Percentiles rank a stretch among this genome's conserved stretches.
Evolutionary conservation across 495 filamentous ascomycete genomes (phyloP).

Genomic region (Peziza echinospora): DNA sequence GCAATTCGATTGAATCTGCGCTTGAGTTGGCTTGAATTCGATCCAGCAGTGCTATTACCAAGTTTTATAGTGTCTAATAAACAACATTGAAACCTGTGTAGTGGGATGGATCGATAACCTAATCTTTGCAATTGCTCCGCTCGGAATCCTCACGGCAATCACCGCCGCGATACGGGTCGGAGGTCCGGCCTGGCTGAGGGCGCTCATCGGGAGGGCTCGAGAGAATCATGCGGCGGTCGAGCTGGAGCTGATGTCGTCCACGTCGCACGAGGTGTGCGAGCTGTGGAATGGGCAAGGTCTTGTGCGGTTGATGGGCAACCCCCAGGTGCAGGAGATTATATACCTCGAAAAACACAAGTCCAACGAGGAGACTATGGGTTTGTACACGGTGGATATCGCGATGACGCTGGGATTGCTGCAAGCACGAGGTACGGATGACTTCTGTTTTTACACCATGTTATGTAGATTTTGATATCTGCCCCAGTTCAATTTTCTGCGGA

Average conservation of each 20-base stretch:
- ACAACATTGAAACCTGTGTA: neutral
- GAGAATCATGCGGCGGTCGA: conserved; percentile 16
- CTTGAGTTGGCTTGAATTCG: too few relatives aligned
- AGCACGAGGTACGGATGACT: neutral
- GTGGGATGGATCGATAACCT: conserved; percentile 27
- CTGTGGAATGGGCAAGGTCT: conserved; percentile 12
- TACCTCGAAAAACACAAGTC: neutral
- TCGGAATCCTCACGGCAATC: conserved; percentile 33
- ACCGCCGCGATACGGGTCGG: conserved; percentile 32
- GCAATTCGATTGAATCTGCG: too few relatives aligned
- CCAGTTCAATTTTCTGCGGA: too few relatives aligned
- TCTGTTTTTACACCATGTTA: too few relatives aligned
- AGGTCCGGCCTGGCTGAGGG: conserved; percentile 20
- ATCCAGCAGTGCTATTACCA: too few relatives aligned
- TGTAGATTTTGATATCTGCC: too few relatives aligned
- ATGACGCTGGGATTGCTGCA: neutral
- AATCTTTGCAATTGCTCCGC: conserved; percentile 31
- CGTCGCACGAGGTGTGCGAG: conserved; percentile 18
- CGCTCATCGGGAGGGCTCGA: conserved; percentile 13
- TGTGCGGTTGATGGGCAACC: conserved; percentile 1
- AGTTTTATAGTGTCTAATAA: too few relatives aligned
- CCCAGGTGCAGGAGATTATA: conserved; percentile 2
- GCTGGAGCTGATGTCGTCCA: conserved; percentile 19
- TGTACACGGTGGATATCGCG: neutral
- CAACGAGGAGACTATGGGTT: neutral